These are phyloP conservation scores for Blepharisma japonicum DNA, from an alignment of 73 alveolate genomes.

Conservation along the genomic window DNA sequence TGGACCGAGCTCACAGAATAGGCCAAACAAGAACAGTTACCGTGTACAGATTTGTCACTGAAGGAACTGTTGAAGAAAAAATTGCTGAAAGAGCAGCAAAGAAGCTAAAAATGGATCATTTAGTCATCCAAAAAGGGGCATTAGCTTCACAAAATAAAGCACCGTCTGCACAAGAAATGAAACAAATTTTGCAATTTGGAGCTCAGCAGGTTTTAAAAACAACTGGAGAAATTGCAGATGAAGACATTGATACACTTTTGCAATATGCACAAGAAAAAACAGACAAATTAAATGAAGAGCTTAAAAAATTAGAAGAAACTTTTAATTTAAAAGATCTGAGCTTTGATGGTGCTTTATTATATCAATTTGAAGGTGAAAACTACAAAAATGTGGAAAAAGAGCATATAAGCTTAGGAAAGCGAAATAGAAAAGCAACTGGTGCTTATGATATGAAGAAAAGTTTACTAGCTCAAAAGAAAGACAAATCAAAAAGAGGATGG, in stretches of 20 bases:
- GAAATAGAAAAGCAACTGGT: slow-evolving; percentile 76
- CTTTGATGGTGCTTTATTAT: slow-evolving; percentile 34
- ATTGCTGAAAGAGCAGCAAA: slow-evolving; percentile 92
- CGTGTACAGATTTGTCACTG: slow-evolving; percentile 87
- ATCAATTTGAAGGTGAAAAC: slow-evolving; percentile 58
- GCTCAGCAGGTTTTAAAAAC: slow-evolving; percentile 61
- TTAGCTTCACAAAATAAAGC: background rate
- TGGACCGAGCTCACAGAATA: slow-evolving; percentile 99
- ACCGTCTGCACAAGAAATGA: slow-evolving; percentile 73
- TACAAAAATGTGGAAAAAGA: slow-evolving; percentile 40
- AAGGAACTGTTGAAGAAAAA: slow-evolving; percentile 96
- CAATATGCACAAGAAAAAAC: slow-evolving; percentile 80
- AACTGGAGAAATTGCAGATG: slow-evolving; percentile 39
- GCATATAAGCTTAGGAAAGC: slow-evolving; percentile 25
- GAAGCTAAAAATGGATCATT: slow-evolving; percentile 92
- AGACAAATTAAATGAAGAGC: slow-evolving; percentile 66
- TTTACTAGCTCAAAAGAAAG: slow-evolving; percentile 73
- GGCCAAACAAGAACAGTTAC: slow-evolving; percentile 95
- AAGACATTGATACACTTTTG: slow-evolving; percentile 79
- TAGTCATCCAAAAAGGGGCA: slow-evolving; percentile 70
- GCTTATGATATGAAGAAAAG: slow-evolving; percentile 87
- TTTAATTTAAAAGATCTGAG: slow-evolving; percentile 64
- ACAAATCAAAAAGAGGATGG: slow-evolving; percentile 77
- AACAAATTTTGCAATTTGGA: slow-evolving; percentile 58
- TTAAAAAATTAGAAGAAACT: slow-evolving; percentile 79